Evolutionary conservation across 106 monocot species (phyloP).

Genomic region (Gastrodia elata): DNA sequence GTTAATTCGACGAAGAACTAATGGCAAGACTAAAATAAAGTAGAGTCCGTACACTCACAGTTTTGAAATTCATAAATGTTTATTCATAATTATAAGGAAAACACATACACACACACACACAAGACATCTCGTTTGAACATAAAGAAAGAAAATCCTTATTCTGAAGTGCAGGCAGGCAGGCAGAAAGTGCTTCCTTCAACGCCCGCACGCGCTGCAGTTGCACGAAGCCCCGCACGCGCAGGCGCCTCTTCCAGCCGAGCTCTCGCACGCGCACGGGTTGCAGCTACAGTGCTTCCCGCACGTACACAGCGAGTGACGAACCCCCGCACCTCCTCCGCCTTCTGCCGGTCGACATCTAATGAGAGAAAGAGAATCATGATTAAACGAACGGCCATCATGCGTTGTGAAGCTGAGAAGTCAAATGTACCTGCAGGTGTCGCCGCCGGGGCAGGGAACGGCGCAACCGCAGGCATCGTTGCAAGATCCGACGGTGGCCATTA

Average conservation of each 20-base stretch:
- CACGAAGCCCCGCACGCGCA: slow-evolving; percentile 13
- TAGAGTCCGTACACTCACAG: no score
- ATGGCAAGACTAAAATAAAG: no score
- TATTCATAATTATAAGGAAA: no score
- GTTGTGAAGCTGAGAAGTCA: not conserved
- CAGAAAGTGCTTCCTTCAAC: no score
- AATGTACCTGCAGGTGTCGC: slow-evolving; percentile 16
- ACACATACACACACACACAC: no score
- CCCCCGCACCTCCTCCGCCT: not conserved
- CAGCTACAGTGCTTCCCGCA: slow-evolving; percentile 54
- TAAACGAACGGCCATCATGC: no score
- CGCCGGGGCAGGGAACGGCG: slow-evolving; percentile 19
- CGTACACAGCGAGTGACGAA: slow-evolving; percentile 18
- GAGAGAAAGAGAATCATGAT: not conserved
- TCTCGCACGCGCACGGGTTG: slow-evolving; percentile 34
- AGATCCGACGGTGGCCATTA: no score
- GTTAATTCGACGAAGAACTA: no score
- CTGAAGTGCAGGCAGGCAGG: no score
- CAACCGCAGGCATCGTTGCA: slow-evolving; percentile 13
- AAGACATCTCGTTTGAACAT: no score
- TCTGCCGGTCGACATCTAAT: slow-evolving; percentile 2
- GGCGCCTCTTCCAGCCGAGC: not conserved
- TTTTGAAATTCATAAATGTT: no score
- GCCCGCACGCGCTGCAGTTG: slow-evolving; percentile 19
- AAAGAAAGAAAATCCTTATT: no score